Evolutionary conservation across 257 asterid genomes (phyloP).

Genomic region (Anisodus acutangulus): DNA sequence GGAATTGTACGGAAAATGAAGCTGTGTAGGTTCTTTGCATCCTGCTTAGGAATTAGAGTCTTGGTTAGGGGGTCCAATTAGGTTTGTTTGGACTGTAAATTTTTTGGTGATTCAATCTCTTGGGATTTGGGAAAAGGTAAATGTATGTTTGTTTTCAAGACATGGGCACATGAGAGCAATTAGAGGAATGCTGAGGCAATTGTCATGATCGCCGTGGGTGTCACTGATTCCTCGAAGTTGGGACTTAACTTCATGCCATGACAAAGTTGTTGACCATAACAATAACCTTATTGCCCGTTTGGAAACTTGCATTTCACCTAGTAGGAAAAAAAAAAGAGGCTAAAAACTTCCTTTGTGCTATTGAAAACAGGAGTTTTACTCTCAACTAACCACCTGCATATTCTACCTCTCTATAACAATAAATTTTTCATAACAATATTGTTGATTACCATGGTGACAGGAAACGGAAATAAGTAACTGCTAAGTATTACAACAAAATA

Average conservation of each 20-base stretch:
- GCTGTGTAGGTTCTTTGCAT: background rate
- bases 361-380: too few relatives aligned
- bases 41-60: background rate
- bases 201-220: constrained; percentile 9
- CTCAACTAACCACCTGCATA: too few relatives aligned
- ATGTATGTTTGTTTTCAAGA: constrained; percentile 32
- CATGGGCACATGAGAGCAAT: constrained; percentile 35
- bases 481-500: too few relatives aligned
- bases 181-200: background rate
- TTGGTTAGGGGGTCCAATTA: background rate
- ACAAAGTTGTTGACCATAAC: background rate
- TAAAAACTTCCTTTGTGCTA: too few relatives aligned
- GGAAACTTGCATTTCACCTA: background rate
- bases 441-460: too few relatives aligned
- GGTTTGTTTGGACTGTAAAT: background rate
- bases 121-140: constrained; percentile 36
- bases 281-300: background rate
- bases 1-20: too few relatives aligned
- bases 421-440: too few relatives aligned
- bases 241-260: constrained; percentile 18
- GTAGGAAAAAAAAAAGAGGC: too few relatives aligned
- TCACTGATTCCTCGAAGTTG: constrained; percentile 18
- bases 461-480: too few relatives aligned
- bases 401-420: too few relatives aligned
- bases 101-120: constrained; percentile 22